Conservation (phyloP, 2,329 filamentous ascomycete species). For the Dactylellina drechsleri region DNA sequence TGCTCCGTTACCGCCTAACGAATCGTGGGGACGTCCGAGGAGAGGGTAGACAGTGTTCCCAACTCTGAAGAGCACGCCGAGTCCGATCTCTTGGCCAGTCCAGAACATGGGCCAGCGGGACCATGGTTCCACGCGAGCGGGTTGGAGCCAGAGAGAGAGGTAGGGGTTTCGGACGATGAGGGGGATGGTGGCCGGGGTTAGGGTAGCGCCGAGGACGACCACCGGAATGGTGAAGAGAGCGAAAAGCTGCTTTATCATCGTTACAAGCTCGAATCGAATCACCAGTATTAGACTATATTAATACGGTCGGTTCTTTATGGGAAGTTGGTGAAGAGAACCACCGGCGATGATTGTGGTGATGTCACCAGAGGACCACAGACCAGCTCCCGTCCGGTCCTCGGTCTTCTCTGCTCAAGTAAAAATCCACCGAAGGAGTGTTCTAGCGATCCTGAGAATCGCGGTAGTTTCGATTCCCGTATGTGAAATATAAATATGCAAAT, state of each 20-base stretch:
- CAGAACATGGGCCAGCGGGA: slow-evolving; percentile 87
- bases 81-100: slow-evolving; percentile 73
- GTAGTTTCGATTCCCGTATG: no score
- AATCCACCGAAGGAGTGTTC: no score
- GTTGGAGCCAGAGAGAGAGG: slow-evolving; percentile 71
- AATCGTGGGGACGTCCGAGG: slow-evolving; percentile 66
- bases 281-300: not conserved
- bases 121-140: slow-evolving; percentile 80
- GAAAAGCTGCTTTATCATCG: not conserved
- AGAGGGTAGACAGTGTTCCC: slow-evolving; percentile 66
- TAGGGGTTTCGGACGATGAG: slow-evolving; percentile 71
- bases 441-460: no score
- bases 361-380: not conserved
- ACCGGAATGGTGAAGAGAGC: slow-evolving; percentile 28
- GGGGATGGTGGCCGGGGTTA: slow-evolving; percentile 69
- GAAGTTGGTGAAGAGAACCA: not conserved
- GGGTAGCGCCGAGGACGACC: slow-evolving; percentile 64
- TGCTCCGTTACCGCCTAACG: slow-evolving; percentile 26
- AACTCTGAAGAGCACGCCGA: slow-evolving; percentile 66
- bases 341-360: not conserved
- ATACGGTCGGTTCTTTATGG: not conserved
- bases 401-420: no score
- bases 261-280: not conserved
- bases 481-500: no score
- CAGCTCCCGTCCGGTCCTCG: not conserved